phyloP scores from a whole-genome alignment of 2,329 filamentous ascomycete genomes.

The Aspergillaceae sp. region DNA sequence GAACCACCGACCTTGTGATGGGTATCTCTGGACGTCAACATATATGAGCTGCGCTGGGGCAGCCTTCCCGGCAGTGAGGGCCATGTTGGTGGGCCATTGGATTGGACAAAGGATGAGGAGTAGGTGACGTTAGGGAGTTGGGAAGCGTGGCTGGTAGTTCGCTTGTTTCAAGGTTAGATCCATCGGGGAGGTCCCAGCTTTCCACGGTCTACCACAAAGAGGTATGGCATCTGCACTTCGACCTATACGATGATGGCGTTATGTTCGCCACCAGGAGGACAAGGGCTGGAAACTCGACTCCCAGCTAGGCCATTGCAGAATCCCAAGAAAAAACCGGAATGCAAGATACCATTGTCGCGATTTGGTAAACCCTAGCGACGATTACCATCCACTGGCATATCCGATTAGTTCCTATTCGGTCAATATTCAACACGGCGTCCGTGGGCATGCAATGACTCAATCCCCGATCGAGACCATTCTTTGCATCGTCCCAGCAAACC shows the following conservation, averaged over 20 bases:
- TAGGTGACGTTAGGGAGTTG: conserved; percentile 14
- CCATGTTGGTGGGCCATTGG: conserved; percentile 16
- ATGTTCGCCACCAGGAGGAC: conserved; percentile 11
- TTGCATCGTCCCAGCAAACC: too few species aligned
- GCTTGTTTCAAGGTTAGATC: conserved; percentile 12
- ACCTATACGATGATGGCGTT: conserved; percentile 17
- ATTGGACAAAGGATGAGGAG: conserved; percentile 14
- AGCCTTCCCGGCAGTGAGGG: conserved; percentile 15
- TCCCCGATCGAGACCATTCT: too few species aligned
- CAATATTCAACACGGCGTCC: too few species aligned
- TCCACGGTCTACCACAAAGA: conserved; percentile 7
- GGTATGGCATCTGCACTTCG: conserved; percentile 18
- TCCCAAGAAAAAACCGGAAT: too few species aligned
- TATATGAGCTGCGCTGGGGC: conserved; percentile 18
- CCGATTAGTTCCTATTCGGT: too few species aligned
- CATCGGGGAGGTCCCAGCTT: conserved; percentile 6
- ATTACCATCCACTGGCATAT: too few species aligned
- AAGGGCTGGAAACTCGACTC: conserved; percentile 13
- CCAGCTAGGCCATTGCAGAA: too few species aligned
- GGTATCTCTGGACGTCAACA: conserved; percentile 17
- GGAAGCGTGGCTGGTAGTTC: conserved; percentile 17
- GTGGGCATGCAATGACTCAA: too few species aligned
- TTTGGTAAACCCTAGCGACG: too few species aligned
- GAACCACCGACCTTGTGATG: conserved; percentile 15
- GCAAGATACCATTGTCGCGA: too few species aligned